phyloP scores from a whole-genome alignment of 2,329 filamentous ascomycete genomes.

The Penicillium decumbens region DNA sequence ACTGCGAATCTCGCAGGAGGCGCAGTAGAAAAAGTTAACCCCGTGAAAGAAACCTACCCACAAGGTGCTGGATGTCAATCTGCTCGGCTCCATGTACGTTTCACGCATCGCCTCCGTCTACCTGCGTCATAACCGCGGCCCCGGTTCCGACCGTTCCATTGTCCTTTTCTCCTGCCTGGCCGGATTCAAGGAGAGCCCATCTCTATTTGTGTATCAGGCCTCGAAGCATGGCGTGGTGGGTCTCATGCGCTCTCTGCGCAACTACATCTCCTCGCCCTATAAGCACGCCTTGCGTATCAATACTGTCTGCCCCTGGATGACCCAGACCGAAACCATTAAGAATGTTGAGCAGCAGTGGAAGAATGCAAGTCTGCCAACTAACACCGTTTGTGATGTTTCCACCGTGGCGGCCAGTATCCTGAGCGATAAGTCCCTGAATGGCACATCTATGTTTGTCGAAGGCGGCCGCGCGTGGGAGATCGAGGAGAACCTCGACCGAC shows the following conservation, averaged over 20 bases:
- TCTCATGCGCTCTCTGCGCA: slow-evolving; percentile 45
- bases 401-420: slow-evolving; percentile 37
- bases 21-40: background rate
- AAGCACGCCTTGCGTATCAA: slow-evolving; percentile 43
- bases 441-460: slow-evolving; percentile 43
- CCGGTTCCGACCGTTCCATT: slow-evolving; percentile 39
- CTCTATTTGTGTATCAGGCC: slow-evolving; percentile 46
- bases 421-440: slow-evolving; percentile 35
- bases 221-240: slow-evolving; percentile 51
- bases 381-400: slow-evolving; percentile 40
- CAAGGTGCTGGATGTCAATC: slow-evolving; percentile 47
- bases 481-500: slow-evolving; percentile 40
- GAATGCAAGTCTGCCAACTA: slow-evolving; percentile 38
- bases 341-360: slow-evolving; percentile 37
- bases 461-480: slow-evolving; percentile 45
- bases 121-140: slow-evolving; percentile 40
- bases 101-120: slow-evolving; percentile 49
- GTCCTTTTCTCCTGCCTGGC: slow-evolving; percentile 46
- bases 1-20: background rate
- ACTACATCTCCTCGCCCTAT: slow-evolving; percentile 30
- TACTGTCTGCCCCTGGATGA: slow-evolving; percentile 46
- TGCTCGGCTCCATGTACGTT: slow-evolving; percentile 47
- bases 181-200: slow-evolving; percentile 48
- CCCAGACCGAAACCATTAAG: slow-evolving; percentile 36
- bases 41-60: slow-evolving; percentile 29